These are phyloP conservation scores for Chloris gayana DNA, from an alignment of 176 grass and related monocot genomes.

Conservation along the genomic window DNA sequence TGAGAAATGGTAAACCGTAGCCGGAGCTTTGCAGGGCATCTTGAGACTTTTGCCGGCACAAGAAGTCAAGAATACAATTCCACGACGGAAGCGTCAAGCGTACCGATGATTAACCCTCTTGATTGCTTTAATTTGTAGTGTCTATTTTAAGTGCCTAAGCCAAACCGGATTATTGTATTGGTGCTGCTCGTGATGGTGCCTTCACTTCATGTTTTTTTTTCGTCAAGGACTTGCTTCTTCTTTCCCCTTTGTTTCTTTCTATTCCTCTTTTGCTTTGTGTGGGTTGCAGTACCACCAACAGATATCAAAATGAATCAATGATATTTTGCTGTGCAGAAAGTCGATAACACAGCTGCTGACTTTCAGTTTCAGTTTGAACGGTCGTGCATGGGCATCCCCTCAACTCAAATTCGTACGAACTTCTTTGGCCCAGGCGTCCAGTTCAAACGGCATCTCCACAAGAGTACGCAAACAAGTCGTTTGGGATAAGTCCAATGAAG, in stretches of 20 bases:
- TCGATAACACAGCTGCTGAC: background rate
- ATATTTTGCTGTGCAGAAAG: background rate
- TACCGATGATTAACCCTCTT: background rate
- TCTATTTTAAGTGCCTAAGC: background rate
- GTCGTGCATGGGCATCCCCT: no score
- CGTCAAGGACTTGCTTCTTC: background rate
- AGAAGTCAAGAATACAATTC: background rate
- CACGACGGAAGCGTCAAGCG: slow-evolving; percentile 4
- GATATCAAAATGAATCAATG: background rate
- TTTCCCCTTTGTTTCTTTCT: background rate
- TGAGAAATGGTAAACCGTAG: background rate
- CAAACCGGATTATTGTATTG: background rate
- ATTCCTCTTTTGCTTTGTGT: background rate
- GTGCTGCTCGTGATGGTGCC: background rate
- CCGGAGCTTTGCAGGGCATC: background rate
- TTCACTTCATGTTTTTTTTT: background rate
- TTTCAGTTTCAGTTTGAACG: no score
- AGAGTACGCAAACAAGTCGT: background rate
- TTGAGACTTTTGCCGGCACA: background rate
- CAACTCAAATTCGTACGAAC: no score
- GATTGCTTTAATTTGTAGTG: background rate
- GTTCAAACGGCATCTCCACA: background rate
- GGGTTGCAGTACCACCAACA: background rate
- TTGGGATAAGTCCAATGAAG: background rate
- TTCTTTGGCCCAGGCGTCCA: background rate